Evolutionary conservation across 768 basidiomycete species (phyloP).

Genomic region (Cystofilobasidium macerans): DNA sequence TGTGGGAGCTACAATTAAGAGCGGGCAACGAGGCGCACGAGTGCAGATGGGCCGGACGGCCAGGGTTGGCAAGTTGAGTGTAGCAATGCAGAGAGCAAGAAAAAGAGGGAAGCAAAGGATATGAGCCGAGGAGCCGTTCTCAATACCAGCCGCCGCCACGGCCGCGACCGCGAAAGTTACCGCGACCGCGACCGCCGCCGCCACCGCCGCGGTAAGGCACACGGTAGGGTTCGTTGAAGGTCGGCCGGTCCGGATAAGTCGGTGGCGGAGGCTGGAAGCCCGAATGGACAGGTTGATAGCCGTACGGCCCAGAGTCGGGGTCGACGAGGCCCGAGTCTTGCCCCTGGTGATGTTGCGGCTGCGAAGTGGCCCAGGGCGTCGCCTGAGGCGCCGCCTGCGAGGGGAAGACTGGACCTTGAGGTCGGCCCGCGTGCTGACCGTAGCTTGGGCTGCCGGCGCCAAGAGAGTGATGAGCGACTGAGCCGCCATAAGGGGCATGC

Average conservation of each 20-base stretch:
- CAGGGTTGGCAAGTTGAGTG: no score
- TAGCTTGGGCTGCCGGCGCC: background rate
- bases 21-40: no score
- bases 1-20: no score
- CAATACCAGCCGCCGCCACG: no score
- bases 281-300: background rate
- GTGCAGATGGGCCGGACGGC: no score
- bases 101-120: no score
- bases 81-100: no score
- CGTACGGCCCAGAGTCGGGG: background rate
- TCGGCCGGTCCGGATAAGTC: background rate
- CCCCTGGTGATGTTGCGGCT: background rate
- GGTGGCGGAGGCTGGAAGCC: slow-evolving; percentile 5
- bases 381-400: background rate
- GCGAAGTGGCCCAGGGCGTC: background rate
- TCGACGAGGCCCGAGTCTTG: background rate
- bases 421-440: background rate
- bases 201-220: background rate
- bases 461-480: no score
- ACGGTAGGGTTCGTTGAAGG: no score
- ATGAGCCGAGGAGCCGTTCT: no score
- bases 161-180: background rate
- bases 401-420: background rate
- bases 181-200: background rate
- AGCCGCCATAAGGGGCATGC: no score